Base-by-base conservation (phyloP, 2,329 filamentous ascomycete genomes). In the Fusarium solani-melongenae region DNA sequence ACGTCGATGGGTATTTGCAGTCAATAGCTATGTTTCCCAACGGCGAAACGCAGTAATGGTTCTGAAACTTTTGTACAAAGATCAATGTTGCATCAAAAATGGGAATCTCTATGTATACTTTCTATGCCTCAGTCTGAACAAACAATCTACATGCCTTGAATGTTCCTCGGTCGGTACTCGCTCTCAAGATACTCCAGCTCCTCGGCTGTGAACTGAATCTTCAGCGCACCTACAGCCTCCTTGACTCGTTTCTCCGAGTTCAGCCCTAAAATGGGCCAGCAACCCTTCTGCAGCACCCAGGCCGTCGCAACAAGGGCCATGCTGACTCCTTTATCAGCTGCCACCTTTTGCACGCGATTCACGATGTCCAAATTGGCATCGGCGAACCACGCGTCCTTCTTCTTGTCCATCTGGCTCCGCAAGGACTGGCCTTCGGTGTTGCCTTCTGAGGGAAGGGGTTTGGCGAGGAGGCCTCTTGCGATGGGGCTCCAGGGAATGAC, bases 301-400 rank as follows among this genome's bases (percentile, higher is more conserved):
- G 91, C 91, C 49, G 92, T 85, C 0, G 91, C 88, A 6, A 93
- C 88, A 64, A 92, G 88, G 51, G 89, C 88, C 87, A 93, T 93
- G 71, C 86, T 88, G 78, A 88, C 86, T 1, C 83, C 86, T 72
- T 86, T 86, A 81, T 90, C 89, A 70, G 85, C 83, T 0, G 90
- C 89, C 15, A 92, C 72, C 78, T 92, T 87, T 79, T 91, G 85
- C 3, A 83, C 76, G 9, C 80, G 62, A 69, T 80, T 70, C 49
- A 83, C 74, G 53, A 84, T 79, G 15, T 77, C 75, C 44, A 76
- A 9, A 24, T 77, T 80, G 1, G 77, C 78, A 51, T 79, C 77
- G 0, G 76, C 78, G n/a, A 79, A 78, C 78, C 76, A 79, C 0
- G 10, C 36, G 1, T 79, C 68, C 3, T 38, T 72, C 20, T 76